phyloP scores from a whole-genome alignment of 257 asterid genomes.

The Solanum ossicruentum region DNA sequence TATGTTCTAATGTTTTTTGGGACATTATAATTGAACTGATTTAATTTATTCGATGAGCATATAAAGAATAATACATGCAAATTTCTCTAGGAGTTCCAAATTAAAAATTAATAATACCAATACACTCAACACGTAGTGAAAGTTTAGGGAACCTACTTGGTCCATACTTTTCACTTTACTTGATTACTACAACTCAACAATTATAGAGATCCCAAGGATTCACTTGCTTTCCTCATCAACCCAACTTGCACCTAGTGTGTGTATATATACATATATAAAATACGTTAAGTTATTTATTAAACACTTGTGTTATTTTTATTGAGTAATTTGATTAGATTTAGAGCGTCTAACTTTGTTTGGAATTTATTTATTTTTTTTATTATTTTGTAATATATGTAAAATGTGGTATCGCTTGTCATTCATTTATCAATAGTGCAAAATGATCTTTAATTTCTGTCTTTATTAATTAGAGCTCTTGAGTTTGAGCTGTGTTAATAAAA shows the following conservation, averaged over 20 bases:
- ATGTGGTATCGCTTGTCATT: background rate
- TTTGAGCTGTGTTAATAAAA: background rate
- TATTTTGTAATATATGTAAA: background rate
- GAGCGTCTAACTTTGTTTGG: background rate
- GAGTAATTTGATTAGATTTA: background rate
- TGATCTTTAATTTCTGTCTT: background rate
- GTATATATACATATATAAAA: background rate
- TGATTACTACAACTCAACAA: background rate
- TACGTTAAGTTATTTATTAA: background rate
- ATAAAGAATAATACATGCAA: too few species aligned
- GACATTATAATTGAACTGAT: background rate
- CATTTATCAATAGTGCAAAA: background rate
- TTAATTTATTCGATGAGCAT: fast-evolving
- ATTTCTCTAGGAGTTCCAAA: too few species aligned
- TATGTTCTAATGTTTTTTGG: fast-evolving
- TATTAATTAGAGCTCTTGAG: fast-evolving
- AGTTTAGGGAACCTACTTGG: background rate
- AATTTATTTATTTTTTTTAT: background rate
- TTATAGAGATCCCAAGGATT: background rate
- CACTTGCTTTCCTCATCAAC: background rate
- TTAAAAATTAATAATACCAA: background rate
- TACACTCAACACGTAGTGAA: background rate
- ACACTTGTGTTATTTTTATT: background rate
- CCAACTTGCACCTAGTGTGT: background rate
- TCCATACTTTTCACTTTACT: background rate